Base-by-base conservation (phyloP, 2,329 filamentous ascomycete species). In the Clonostachys byssicola region DNA sequence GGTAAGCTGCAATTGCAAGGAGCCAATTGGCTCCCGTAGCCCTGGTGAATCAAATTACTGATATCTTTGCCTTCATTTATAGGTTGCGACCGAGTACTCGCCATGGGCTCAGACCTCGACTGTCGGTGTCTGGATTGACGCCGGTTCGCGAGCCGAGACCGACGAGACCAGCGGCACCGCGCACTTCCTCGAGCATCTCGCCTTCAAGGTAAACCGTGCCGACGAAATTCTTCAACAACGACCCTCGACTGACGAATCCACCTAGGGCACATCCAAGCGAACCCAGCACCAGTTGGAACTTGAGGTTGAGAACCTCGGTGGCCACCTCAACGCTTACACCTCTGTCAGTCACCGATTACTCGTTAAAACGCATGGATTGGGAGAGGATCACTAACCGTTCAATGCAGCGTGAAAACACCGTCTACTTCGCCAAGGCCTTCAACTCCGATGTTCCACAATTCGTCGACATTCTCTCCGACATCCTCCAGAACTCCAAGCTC, bases 261-360 rank as follows among this genome's bases (percentile, higher is more conserved):
- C 6, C 42, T 47, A 92, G 92, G 94, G 94, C 61, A 99, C 94
- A 59, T 81, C 88, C 72, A 95, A 88, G 78, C 85, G 94, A 73
- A 91, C 88, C 56, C 94, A 99, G 75, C 88, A 95, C 70, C 94
- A 99, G 77, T 81, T 99, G 68, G 94, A 99, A 79, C 86, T 99
- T 56, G 94, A 99, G 80, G 97, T 99, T 66, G 94, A 99, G 82
- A 99, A 99, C 78, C 96, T 99, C 89, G 94, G 94, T 70, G 94
- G 90, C 56, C 94, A 99, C 78, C 82, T 99, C 62, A 99, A 99
- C 75, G 94, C 94, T 70, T 99, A 99, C 80, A 99, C 94, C 63
- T 97, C 92, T 78, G 92, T 96, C 85, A 65, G 87, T 73, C 30
- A 13, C 13, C 34, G 39, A 40, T 16, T 4, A 47, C 42, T n/a